Percentiles rank a stretch among this genome's conserved stretches.
Conservation (phyloP, 2,329 filamentous ascomycete species). For the Colletotrichum cuscutae region DNA sequence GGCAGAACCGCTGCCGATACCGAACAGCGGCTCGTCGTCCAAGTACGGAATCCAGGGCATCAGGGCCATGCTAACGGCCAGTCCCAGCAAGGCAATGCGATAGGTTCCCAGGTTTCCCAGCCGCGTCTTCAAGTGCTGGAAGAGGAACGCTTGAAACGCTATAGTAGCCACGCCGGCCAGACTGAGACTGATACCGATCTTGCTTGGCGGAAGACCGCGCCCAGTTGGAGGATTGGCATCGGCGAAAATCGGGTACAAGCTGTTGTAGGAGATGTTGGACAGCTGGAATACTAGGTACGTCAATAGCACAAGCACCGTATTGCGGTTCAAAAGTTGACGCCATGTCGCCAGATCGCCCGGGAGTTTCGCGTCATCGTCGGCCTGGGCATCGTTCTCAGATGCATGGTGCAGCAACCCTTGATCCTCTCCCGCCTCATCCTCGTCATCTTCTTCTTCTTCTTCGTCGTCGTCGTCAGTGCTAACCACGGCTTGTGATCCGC, state of each 20-base stretch:
- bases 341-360: constrained; percentile 60
- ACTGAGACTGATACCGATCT: constrained; percentile 86
- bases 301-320: constrained; percentile 82
- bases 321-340: constrained; percentile 76
- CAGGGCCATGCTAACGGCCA: constrained; percentile 83
- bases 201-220: constrained; percentile 77
- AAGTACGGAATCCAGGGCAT: constrained; percentile 93
- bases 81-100: constrained; percentile 78
- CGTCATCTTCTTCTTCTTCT: constrained; percentile 26
- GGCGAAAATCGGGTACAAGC: constrained; percentile 92
- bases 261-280: constrained; percentile 94
- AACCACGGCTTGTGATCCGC: constrained; percentile 33
- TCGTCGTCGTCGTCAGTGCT: constrained; percentile 39
- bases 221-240: constrained; percentile 80
- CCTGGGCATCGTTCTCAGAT: constrained; percentile 56
- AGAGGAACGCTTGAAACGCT: constrained; percentile 87
- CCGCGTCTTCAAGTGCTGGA: constrained; percentile 79
- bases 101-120: constrained; percentile 91
- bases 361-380: constrained; percentile 60
- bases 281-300: constrained; percentile 96
- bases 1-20: constrained; percentile 68
- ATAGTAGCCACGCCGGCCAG: constrained; percentile 89
- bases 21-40: constrained; percentile 65
- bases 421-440: constrained; percentile 34
- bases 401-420: constrained; percentile 39